These are phyloP conservation scores for Phytophthora sp. DNA, from an alignment of 352 stramenopile genomes.

Conservation along the genomic window DNA sequence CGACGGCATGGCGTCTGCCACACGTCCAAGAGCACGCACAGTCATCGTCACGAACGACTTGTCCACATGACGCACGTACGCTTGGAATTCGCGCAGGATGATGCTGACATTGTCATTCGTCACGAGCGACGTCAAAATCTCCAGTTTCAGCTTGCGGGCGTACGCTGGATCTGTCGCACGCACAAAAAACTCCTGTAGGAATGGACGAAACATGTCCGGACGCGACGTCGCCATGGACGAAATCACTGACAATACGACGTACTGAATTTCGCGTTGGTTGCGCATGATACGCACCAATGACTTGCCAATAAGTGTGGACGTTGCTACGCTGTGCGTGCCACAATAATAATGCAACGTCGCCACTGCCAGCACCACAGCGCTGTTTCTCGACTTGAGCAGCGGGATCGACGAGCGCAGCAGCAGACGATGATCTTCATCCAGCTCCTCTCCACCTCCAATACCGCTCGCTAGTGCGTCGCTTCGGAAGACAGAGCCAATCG, in stretches of 20 bases:
- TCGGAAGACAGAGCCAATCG: conserved; percentile 78
- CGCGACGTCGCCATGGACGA: conserved; percentile 93
- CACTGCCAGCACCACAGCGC: conserved; percentile 96
- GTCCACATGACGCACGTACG: conserved; percentile 95
- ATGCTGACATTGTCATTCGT: conserved; percentile 92
- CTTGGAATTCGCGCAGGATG: conserved; percentile 96
- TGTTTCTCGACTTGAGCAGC: conserved; percentile 97
- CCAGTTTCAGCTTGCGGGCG: conserved; percentile 96
- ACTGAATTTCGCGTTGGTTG: conserved; percentile 97
- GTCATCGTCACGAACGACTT: conserved; percentile 96
- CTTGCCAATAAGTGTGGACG: conserved; percentile 94
- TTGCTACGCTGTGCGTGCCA: conserved; percentile 87
- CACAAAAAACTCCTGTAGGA: conserved; percentile 98
- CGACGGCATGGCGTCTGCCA: conserved; percentile 90
- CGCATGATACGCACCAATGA: conserved; percentile 97
- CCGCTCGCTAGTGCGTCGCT: conserved; percentile 71
- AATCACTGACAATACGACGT: conserved; percentile 96
- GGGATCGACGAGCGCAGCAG: conserved; percentile 95
- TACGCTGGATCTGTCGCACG: conserved; percentile 95
- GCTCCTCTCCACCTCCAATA: conserved; percentile 76
- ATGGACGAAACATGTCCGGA: conserved; percentile 96
- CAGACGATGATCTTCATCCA: conserved; percentile 96
- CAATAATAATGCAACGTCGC: conserved; percentile 98
- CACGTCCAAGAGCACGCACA: conserved; percentile 92
- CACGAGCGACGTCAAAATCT: conserved; percentile 95